These are phyloP conservation scores for Phialemonium atrogriseum DNA, from an alignment of 2,329 filamentous ascomycete genomes.

Conservation along the genomic window DNA sequence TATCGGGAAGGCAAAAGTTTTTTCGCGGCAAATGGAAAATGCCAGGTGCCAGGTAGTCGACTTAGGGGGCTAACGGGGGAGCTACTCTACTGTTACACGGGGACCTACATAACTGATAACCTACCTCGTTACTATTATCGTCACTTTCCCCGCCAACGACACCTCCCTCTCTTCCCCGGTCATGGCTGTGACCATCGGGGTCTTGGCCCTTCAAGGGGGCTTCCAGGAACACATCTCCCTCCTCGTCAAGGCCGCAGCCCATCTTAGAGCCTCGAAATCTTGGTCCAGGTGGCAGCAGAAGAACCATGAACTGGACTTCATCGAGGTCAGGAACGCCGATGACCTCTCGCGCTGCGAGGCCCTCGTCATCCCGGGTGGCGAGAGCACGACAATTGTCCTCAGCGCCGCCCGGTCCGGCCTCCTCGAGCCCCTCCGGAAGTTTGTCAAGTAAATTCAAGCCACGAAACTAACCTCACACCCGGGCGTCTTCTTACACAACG, in stretches of 20 bases:
- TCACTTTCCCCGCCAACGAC: too few relatives aligned
- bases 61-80: too few relatives aligned
- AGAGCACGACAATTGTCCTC: constrained; percentile 88
- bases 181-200: constrained; percentile 41
- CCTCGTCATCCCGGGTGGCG: constrained; percentile 85
- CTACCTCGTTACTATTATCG: too few relatives aligned
- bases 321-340: constrained; percentile 69
- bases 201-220: constrained; percentile 74
- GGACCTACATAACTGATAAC: too few relatives aligned
- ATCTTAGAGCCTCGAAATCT: constrained; percentile 24
- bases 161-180: too few relatives aligned
- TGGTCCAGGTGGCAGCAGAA: constrained; percentile 1
- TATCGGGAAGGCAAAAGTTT: too few relatives aligned
- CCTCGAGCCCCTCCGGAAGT: constrained; percentile 75
- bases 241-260: constrained; percentile 55
- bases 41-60: too few relatives aligned
- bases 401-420: constrained; percentile 76
- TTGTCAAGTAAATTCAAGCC: constrained; percentile 69
- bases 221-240: constrained; percentile 80
- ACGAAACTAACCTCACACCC: neutral
- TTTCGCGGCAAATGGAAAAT: too few relatives aligned
- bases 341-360: constrained; percentile 70
- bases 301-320: constrained; percentile 54
- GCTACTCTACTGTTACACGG: too few relatives aligned
- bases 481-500: neutral